phyloP scores from a whole-genome alignment of 1,284 basidiomycete species.

The Fomitopsis betulina region DNA sequence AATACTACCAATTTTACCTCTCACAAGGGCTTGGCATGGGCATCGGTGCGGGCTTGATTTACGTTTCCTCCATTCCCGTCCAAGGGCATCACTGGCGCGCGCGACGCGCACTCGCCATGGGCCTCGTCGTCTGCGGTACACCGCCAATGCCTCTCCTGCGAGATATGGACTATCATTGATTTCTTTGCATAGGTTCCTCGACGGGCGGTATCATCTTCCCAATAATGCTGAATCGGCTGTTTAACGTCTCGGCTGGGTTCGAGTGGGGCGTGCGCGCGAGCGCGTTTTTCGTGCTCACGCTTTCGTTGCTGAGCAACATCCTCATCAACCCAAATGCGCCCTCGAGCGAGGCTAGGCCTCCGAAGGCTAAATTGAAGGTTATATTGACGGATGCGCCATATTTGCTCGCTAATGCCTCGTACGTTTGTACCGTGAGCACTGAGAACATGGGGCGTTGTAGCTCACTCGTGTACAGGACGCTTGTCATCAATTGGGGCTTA shows the following conservation, averaged over 20 bases:
- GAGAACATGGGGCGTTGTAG: background rate
- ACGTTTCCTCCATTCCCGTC: conserved; percentile 11
- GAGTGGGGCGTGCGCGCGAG: conserved; percentile 21
- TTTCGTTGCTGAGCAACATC: background rate
- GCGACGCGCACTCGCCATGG: conserved; percentile 13
- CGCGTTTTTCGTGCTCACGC: conserved; percentile 10
- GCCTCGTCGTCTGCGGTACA: conserved; percentile 11
- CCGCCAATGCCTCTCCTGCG: background rate
- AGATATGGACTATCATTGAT: conserved; percentile 19
- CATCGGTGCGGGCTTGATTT: conserved; percentile 37
- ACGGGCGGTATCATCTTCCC: conserved; percentile 24
- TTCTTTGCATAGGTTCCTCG: conserved; percentile 22
- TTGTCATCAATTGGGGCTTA: background rate
- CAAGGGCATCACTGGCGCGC: conserved; percentile 12
- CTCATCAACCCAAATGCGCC: background rate
- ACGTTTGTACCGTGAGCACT: background rate
- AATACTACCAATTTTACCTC: background rate
- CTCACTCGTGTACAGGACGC: background rate
- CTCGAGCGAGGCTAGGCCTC: background rate
- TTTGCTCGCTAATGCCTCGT: background rate
- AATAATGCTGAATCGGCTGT: conserved; percentile 26
- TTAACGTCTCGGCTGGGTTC: conserved; percentile 17
- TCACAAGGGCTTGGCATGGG: background rate
- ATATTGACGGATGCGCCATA: background rate
- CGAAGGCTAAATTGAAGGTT: background rate